phyloP scores from a whole-genome alignment of 768 basidiomycete genomes.

The Trametes meyenii region DNA sequence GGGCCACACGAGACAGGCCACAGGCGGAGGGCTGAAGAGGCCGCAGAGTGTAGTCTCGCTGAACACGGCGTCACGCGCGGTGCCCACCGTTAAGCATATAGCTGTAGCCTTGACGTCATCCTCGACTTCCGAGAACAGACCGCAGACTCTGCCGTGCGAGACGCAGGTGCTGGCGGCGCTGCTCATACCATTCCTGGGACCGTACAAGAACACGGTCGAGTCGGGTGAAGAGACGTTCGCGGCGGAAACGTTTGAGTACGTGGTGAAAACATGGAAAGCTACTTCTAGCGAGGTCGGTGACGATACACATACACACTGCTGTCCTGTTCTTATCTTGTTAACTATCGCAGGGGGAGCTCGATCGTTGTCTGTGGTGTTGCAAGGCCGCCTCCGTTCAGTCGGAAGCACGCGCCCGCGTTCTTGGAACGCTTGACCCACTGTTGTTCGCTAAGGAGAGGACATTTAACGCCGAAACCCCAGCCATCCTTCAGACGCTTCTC shows the following conservation, averaged over 20 bases:
- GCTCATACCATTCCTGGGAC: conserved; percentile 55
- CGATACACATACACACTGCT: neutral
- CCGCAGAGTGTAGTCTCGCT: conserved; percentile 48
- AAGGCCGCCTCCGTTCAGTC: conserved; percentile 55
- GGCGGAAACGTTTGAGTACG: conserved; percentile 62
- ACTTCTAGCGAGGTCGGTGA: conserved; percentile 52
- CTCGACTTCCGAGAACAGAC: conserved; percentile 31
- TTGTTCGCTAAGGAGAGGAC: conserved; percentile 49
- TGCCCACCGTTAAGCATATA: conserved; percentile 48
- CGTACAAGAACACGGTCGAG: conserved; percentile 41
- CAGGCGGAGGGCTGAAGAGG: conserved; percentile 41
- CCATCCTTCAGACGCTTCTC: conserved; percentile 53
- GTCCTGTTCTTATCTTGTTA: conserved; percentile 16
- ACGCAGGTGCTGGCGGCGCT: conserved; percentile 59
- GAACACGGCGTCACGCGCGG: conserved; percentile 29
- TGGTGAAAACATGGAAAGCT: conserved; percentile 57
- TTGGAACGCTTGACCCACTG: conserved; percentile 49
- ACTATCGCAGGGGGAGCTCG: conserved; percentile 44
- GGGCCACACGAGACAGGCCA: conserved; percentile 31
- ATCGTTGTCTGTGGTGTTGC: conserved; percentile 73
- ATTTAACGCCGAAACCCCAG: conserved; percentile 45
- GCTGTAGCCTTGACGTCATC: conserved; percentile 40
- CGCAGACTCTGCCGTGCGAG: conserved; percentile 56
- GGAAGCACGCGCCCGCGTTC: conserved; percentile 48
- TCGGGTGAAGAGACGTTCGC: conserved; percentile 55